Evolutionary conservation across 2,329 filamentous ascomycete genomes (phyloP), one percentile per base, ranked within the genome.

Genomic region (Aspergillus sp.): DNA sequence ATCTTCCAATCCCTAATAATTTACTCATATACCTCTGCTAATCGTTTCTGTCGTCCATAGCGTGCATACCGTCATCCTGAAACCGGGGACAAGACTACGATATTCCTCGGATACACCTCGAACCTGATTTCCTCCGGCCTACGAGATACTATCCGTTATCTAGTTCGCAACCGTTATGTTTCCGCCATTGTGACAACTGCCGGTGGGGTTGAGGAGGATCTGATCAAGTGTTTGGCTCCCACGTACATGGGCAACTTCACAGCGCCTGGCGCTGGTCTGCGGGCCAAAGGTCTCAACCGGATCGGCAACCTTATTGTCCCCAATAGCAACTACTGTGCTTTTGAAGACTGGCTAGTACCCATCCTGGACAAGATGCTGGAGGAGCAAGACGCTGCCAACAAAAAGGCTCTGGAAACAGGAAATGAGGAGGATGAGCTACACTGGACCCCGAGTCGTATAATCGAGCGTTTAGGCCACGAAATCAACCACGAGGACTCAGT

Each of bases 101-200:
- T 99, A 66, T 98, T 99, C 76, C 85, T 99, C 8, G 95, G 95
- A 56, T 99, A 97, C 78, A 99, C 95, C 9, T 96, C 91, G 50
- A 99, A 99, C 73, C 83, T 99, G 66, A 97, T 99, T 69, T 98
- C 95, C 0, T 99, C 93, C 3, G 95, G 95, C 8, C 84, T 99
- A 30, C 86, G 95, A 53, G 93, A 96, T 64, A 93, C 93, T 36
- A 81, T 99, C 63, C 90, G 95, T 56, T 99, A 92, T 79, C 85
- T 99, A 1, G 93, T 96, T 44, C 85, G 98, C 78, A 92, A 99
- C 78, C 88, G 87, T 62, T 93, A 98, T 72, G 87, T 99, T 62
- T 95, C 91, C 1, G 90, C 89, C 64, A 91, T 99, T 68, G 95
- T 99, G 59, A 96, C 95, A 22, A 96, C 95, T 0, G 95, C 95